Percentiles rank a stretch among this genome's conserved stretches.
phyloP scores from a whole-genome alignment of 2,329 filamentous ascomycete genomes.

The Ascosphaera acerosa region DNA sequence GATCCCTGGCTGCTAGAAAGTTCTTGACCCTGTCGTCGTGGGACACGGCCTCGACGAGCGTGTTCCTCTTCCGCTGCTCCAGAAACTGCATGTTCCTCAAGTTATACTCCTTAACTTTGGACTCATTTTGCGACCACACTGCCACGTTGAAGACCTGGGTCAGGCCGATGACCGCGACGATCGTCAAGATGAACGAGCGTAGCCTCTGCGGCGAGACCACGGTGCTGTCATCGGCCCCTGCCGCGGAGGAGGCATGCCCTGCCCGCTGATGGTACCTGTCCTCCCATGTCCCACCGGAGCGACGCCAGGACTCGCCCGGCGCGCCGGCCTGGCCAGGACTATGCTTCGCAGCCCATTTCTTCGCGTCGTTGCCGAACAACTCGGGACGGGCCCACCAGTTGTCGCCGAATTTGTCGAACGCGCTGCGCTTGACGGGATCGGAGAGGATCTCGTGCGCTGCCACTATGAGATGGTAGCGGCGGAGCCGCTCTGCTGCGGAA shows the following conservation, averaged over 20 bases:
- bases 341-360: slow-evolving; percentile 10
- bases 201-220: slow-evolving; percentile 52
- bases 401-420: slow-evolving; percentile 58
- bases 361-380: slow-evolving; percentile 8
- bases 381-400: slow-evolving; percentile 39
- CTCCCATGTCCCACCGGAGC: slow-evolving; percentile 92
- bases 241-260: slow-evolving; percentile 17
- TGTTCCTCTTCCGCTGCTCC: slow-evolving; percentile 28
- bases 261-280: slow-evolving; percentile 47
- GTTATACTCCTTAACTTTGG: slow-evolving; percentile 33
- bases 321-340: slow-evolving; percentile 16
- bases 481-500: slow-evolving; percentile 39
- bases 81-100: slow-evolving; percentile 33
- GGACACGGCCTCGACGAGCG: slow-evolving; percentile 21
- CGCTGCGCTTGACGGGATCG: slow-evolving; percentile 47
- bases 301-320: slow-evolving; percentile 21
- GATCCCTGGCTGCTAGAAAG: slow-evolving; percentile 53
- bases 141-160: slow-evolving; percentile 47
- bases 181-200: slow-evolving; percentile 40
- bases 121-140: slow-evolving; percentile 22
- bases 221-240: slow-evolving; percentile 18
- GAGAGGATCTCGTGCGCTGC: slow-evolving; percentile 73
- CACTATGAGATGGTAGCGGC: slow-evolving; percentile 73
- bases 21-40: slow-evolving; percentile 42
- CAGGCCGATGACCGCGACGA: slow-evolving; percentile 43